Evolutionary conservation across 805 yeast species (phyloP), one percentile per base, ranked within the genome.

Genomic region (Schizosaccharomyces cryophilus): DNA sequence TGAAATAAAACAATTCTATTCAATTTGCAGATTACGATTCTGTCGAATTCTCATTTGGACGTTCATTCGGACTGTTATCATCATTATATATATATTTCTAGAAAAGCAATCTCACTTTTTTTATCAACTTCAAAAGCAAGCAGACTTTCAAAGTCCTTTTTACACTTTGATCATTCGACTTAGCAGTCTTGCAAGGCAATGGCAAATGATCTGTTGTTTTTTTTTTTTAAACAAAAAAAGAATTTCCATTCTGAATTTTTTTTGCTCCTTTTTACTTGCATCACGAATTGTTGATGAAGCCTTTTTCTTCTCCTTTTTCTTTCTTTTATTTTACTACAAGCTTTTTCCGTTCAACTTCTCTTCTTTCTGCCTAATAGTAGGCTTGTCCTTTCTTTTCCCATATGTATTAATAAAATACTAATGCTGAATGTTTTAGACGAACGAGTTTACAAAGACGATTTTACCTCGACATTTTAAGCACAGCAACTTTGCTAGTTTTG

Each of bases 391-490:
- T 3, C 26, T 51, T 29, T 29, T 29, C 56, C 31, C 26, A 3
- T 24, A 24, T 51, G 35, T n/a, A 21, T 51, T 2, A 2, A 5
- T n/a, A 9, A 13, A 51, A 5, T 29, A 21, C 35, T 51, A 51
- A 51, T 29, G 7, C n/a, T 11, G 30, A 7, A 6, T 29, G 21
- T 26, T 31, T 29, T 55, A 67, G 67, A 87, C 95, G 15, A 87
- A 85, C 68, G 94, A 85, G 66, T 89, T 89, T 72, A 87, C 96
- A 42, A 84, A 84, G 65, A 84, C 83, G 60, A 85, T 93, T 15
- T 77, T 93, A 60, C 97, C 97, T 17, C 80, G 82, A 60, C 95
- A 90, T 72, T 93, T 93, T 75, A 90, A 89, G 68, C 98, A 93
- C 72, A 80, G 87, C 62, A 93, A 93, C 73, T 93, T 90, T 73